Conservation (phyloP, 306 rosid genomes). For the Cyclanthera cordifolia region DNA sequence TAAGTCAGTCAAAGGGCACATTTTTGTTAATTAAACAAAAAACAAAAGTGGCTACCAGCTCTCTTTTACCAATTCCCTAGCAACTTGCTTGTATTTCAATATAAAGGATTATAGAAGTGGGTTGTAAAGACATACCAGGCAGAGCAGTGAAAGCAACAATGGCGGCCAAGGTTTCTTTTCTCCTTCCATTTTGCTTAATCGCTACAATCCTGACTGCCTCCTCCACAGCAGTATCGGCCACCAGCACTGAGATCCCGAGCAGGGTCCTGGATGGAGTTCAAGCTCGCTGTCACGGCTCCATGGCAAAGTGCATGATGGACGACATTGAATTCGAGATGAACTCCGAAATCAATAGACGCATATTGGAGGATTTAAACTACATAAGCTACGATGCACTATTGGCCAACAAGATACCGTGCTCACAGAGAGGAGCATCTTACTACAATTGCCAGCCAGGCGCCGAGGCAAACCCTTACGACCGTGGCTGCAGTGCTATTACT, state of each 20-base stretch:
- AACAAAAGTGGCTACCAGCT: not conserved
- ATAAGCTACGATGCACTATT: not conserved
- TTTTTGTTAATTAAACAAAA: not conserved
- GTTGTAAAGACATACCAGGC: not conserved
- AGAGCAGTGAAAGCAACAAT: conserved; percentile 3
- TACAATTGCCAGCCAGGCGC: conserved; percentile 45
- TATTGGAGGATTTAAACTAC: not conserved
- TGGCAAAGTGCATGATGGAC: not conserved
- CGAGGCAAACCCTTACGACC: not conserved
- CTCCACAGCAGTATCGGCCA: not conserved
- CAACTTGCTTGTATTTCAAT: not conserved
- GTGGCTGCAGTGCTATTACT: not conserved
- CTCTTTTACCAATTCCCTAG: conserved; percentile 2
- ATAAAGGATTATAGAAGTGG: not conserved
- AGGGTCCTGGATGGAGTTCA: conserved; percentile 27
- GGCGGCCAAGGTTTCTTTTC: conserved; percentile 26
- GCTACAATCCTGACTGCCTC: conserved; percentile 11
- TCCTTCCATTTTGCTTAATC: conserved; percentile 24
- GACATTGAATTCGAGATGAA: not conserved
- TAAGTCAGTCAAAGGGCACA: not conserved
- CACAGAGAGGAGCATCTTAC: conserved; percentile 58
- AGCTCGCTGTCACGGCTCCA: conserved; percentile 40
- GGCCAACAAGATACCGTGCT: not conserved
- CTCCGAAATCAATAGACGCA: not conserved
- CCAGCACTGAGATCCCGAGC: conserved; percentile 19